Evolutionary conservation across 2,329 filamentous ascomycete genomes (phyloP), one percentile per base, ranked within the genome.

Genomic region (Aplosporella prunicola): DNA sequence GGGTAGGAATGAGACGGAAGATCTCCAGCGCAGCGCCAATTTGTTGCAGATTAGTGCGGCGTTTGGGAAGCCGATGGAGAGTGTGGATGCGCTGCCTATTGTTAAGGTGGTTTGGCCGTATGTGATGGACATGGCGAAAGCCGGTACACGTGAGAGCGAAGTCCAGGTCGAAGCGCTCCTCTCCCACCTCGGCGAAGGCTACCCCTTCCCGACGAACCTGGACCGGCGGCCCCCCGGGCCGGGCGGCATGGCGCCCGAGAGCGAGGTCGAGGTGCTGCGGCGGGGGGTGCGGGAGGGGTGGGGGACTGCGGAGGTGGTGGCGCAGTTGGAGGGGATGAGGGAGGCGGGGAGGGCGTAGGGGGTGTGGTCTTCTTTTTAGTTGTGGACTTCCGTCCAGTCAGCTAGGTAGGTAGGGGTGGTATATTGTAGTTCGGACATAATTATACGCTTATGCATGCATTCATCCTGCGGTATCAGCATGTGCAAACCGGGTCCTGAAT

Each of bases 41-140:
- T 52, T 80, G 8, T 46, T 80, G 23, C 76, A 80, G 52, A 64
- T 79, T 20, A 76, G 71, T 44, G 71, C 68, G 42, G 73, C 74
- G 0, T 74, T 80, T 47, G 76, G 75, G 0, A 78, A 76, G 49
- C 62, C 75, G 0, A 81, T 80, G 75, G 76, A 80, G 57, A 66
- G 50, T 1, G 62, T 80, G 8, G 71, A 80, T 46, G 60, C 64
- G 0, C 35, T 71, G 9, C 64, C 68, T 3, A 46, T 74, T 16
- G 51, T 74, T 3, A 62, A 66, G 29, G 51, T 35, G 15, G 65
- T 57, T 2, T 76, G 68, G 67, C 57, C 64, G 5, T 36, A 49
- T 2, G 22, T 74, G 26, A 40, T 28, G 22, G 42, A 43, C 6
- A 51, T 56, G 40, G 60, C 60, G 41, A 45, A 51, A 18, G 35